Evolutionary conservation across 1,284 basidiomycete genomes (phyloP).

Genomic region (Mycena sp.): DNA sequence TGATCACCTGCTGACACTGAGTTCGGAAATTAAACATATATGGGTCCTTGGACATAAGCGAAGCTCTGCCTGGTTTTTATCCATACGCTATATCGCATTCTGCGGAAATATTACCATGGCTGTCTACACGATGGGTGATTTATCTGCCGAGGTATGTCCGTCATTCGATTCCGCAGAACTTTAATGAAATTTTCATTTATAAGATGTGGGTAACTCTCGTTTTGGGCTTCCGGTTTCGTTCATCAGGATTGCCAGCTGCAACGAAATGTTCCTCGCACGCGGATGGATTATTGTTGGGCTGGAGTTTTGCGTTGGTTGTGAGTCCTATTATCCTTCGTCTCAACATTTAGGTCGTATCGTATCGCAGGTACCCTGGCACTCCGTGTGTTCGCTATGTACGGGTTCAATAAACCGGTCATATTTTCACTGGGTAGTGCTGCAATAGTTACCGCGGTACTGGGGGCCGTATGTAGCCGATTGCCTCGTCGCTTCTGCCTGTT

Average conservation of each 20-base stretch:
- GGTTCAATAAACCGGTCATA: not conserved
- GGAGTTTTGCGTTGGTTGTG: not conserved
- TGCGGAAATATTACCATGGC: not conserved
- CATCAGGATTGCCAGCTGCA: too few relatives aligned
- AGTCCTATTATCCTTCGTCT: not conserved
- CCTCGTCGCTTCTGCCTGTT: not conserved
- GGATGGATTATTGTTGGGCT: too few relatives aligned
- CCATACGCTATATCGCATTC: not conserved
- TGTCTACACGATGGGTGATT: not conserved
- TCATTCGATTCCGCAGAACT: not conserved
- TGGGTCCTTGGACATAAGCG: not conserved
- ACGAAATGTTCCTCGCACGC: too few relatives aligned
- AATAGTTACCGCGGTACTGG: not conserved
- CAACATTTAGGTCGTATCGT: too few relatives aligned
- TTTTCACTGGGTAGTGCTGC: not conserved
- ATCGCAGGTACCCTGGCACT: not conserved
- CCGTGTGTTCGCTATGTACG: not conserved
- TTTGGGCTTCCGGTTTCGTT: not conserved
- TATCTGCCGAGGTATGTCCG: not conserved
- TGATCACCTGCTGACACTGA: not conserved
- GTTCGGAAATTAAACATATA: not conserved
- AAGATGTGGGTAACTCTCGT: not conserved
- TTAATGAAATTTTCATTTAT: not conserved
- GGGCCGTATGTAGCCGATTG: not conserved
- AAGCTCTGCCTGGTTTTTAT: not conserved